These are phyloP conservation scores for Colletotrichum spinosum DNA, from an alignment of 2,329 filamentous ascomycete species.

Conservation along the genomic window DNA sequence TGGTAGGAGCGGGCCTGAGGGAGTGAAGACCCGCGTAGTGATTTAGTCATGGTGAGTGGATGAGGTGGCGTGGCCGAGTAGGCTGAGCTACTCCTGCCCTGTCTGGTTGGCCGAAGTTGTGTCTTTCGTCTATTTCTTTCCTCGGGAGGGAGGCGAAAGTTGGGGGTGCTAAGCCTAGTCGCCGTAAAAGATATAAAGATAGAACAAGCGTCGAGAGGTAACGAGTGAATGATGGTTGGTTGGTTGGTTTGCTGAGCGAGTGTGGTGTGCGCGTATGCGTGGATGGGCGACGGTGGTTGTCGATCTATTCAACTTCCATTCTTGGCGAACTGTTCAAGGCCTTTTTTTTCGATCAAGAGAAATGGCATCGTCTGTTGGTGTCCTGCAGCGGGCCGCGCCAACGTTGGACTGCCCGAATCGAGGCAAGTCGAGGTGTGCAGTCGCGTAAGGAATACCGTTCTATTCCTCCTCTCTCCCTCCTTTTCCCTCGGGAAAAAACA, in stretches of 20 bases:
- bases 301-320: constrained; percentile 38
- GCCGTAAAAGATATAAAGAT: constrained; percentile 14
- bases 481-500: not conserved
- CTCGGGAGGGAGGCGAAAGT: constrained; percentile 32
- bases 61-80: constrained; percentile 43
- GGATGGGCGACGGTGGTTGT: constrained; percentile 12
- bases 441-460: constrained; percentile 1
- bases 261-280: constrained; percentile 20
- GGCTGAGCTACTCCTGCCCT: constrained; percentile 28
- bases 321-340: constrained; percentile 30
- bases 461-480: constrained; percentile 4
- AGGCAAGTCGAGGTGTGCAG: not conserved
- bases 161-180: constrained; percentile 17
- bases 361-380: constrained; percentile 30
- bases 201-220: constrained; percentile 30
- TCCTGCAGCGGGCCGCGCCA: constrained; percentile 27
- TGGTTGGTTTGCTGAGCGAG: constrained; percentile 25
- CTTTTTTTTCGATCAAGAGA: constrained; percentile 13
- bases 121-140: constrained; percentile 16
- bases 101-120: constrained; percentile 19
- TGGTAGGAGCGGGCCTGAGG: constrained; percentile 55
- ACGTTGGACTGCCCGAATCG: not conserved
- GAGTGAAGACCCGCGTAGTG: constrained; percentile 60
- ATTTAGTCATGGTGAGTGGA: constrained; percentile 58
- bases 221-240: constrained; percentile 27